phyloP scores from a whole-genome alignment of 2,329 filamentous ascomycete species.

The Curvularia verruculosa region DNA sequence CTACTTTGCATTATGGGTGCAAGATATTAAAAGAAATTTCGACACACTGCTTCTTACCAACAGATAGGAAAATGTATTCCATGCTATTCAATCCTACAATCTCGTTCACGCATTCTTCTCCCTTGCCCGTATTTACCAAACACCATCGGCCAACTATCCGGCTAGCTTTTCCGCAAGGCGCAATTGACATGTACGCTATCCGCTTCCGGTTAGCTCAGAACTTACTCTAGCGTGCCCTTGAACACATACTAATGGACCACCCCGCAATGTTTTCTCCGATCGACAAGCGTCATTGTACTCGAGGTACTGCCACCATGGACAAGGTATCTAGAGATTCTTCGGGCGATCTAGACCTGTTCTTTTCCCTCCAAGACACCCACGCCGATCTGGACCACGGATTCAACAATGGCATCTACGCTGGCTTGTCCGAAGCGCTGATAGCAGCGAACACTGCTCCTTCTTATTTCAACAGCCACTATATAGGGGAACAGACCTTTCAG shows the following conservation, averaged over 20 bases:
- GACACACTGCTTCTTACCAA: background rate
- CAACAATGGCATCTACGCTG: slow-evolving; percentile 10
- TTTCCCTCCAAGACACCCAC: background rate
- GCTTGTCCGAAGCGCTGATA: slow-evolving; percentile 10
- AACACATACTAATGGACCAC: background rate
- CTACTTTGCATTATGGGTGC: background rate
- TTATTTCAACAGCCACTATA: slow-evolving; percentile 13
- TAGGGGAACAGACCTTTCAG: background rate
- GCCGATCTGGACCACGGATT: slow-evolving; percentile 3
- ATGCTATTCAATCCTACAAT: background rate
- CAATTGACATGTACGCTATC: slow-evolving; percentile 17
- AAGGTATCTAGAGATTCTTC: background rate
- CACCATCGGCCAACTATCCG: background rate
- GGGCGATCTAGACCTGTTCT: background rate
- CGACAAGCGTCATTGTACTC: background rate
- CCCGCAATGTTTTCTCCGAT: slow-evolving; percentile 1
- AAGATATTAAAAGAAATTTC: background rate
- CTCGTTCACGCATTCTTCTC: background rate
- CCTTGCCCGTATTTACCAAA: too few relatives aligned
- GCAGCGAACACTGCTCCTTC: background rate
- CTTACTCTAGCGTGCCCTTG: slow-evolving; percentile 1
- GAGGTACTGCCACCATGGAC: slow-evolving; percentile 1
- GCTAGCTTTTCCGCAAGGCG: slow-evolving; percentile 12
- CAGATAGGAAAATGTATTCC: too few relatives aligned
- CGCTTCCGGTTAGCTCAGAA: slow-evolving; percentile 8